These are phyloP conservation scores for Colletotrichum navitas DNA, from an alignment of 2,329 filamentous ascomycete species.

Conservation along the genomic window DNA sequence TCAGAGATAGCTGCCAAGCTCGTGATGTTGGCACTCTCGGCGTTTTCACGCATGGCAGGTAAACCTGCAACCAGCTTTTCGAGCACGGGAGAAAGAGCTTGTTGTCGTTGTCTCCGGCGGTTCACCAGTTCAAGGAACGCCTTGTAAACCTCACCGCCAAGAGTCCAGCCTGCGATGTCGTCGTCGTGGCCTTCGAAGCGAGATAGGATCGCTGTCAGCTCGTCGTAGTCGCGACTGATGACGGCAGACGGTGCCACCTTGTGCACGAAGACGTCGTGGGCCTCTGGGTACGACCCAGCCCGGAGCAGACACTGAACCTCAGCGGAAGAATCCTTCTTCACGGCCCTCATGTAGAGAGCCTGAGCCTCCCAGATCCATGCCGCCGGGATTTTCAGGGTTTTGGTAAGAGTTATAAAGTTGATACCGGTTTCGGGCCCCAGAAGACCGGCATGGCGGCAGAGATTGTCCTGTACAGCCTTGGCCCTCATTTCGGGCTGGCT, in stretches of 20 bases:
- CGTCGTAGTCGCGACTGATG: constrained; percentile 83
- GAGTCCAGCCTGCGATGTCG: constrained; percentile 78
- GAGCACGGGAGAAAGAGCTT: constrained; percentile 60
- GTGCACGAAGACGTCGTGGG: constrained; percentile 84
- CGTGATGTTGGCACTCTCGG: constrained; percentile 55
- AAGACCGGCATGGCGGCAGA: constrained; percentile 77
- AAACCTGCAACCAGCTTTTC: constrained; percentile 70
- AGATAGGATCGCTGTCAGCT: constrained; percentile 75
- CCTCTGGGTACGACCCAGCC: constrained; percentile 81
- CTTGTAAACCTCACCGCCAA: constrained; percentile 84
- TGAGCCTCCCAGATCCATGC: constrained; percentile 90
- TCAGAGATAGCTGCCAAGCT: constrained; percentile 83
- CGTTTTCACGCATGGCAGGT: constrained; percentile 64
- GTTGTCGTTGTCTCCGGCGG: constrained; percentile 55
- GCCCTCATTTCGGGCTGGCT: constrained; percentile 72
- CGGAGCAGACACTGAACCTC: constrained; percentile 86
- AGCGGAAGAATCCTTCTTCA: constrained; percentile 73
- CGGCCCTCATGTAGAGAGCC: constrained; percentile 83
- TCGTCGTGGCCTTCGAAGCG: constrained; percentile 76
- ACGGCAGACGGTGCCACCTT: constrained; percentile 86
- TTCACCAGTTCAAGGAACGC: constrained; percentile 68
- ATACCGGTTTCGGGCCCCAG: constrained; percentile 71
- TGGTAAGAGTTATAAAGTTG: constrained; percentile 70
- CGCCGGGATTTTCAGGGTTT: constrained; percentile 77
- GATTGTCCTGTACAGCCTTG: constrained; percentile 77